Evolutionary conservation across 1,284 basidiomycete genomes (phyloP).

Genomic region (Tilletia caries): DNA sequence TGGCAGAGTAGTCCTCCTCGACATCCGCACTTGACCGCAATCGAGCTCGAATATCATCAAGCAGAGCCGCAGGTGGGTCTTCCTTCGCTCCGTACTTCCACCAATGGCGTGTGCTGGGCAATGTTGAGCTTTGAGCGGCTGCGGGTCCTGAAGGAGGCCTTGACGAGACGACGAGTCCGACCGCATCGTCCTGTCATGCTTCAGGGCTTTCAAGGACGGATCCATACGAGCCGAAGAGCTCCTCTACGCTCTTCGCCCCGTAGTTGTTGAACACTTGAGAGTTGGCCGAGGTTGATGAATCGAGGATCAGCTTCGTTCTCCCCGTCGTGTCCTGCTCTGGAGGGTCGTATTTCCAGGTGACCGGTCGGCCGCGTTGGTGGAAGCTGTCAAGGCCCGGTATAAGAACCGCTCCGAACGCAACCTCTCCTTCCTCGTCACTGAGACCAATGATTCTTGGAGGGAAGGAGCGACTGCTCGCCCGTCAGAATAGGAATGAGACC

Average conservation of each 20-base stretch:
- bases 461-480: slow-evolving; percentile 9
- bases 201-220: slow-evolving; percentile 28
- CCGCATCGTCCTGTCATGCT: slow-evolving; percentile 29
- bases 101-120: background rate
- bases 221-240: slow-evolving; percentile 41
- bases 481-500: background rate
- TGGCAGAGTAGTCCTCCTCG: background rate
- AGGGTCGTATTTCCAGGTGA: background rate
- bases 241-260: slow-evolving; percentile 50
- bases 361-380: slow-evolving; percentile 7
- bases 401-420: background rate
- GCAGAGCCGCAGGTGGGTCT: background rate
- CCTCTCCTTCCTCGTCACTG: background rate
- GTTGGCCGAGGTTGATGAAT: background rate
- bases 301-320: background rate
- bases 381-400: slow-evolving; percentile 8
- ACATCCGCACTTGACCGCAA: background rate
- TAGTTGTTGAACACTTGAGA: slow-evolving; percentile 49
- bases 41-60: slow-evolving; percentile 1
- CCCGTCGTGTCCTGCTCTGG: background rate
- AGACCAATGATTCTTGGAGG: background rate
- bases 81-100: background rate
- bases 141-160: background rate
- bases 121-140: background rate
- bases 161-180: slow-evolving; percentile 23